Evolutionary conservation across 2,329 filamentous ascomycete species (phyloP).

Genomic region (Microdochium bolleyi): DNA sequence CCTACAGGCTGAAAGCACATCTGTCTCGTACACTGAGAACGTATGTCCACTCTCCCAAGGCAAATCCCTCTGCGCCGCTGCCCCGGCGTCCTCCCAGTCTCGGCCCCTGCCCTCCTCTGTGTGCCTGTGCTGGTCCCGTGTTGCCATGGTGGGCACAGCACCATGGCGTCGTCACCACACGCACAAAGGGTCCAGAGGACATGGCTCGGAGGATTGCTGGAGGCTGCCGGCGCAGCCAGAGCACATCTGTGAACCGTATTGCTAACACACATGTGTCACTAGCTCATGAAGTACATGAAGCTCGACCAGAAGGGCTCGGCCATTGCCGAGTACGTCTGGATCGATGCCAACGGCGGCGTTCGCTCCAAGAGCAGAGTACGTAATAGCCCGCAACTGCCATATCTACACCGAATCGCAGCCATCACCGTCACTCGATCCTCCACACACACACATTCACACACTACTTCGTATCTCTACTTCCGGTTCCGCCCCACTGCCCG

Average conservation of each 20-base stretch:
- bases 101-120: background rate
- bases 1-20: conserved; percentile 28
- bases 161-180: background rate
- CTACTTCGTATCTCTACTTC: background rate
- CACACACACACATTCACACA: background rate
- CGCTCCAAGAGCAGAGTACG: conserved; percentile 96
- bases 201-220: background rate
- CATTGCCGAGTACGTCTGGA: conserved; percentile 97
- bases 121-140: background rate
- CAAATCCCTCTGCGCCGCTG: background rate
- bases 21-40: conserved; percentile 23
- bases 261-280: conserved; percentile 7
- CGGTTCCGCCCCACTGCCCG: background rate
- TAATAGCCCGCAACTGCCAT: conserved; percentile 17
- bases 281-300: conserved; percentile 88
- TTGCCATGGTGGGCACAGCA: background rate
- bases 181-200: background rate
- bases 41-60: conserved; percentile 9
- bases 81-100: background rate
- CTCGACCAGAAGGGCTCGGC: conserved; percentile 83
- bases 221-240: background rate
- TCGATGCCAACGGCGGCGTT: conserved; percentile 73
- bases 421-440: conserved; percentile 15
- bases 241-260: background rate
- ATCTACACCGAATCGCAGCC: conserved; percentile 14